Evolutionary conservation across 2,329 filamentous ascomycete genomes (phyloP).

Genomic region (Paracoccidioides brasiliensis): DNA sequence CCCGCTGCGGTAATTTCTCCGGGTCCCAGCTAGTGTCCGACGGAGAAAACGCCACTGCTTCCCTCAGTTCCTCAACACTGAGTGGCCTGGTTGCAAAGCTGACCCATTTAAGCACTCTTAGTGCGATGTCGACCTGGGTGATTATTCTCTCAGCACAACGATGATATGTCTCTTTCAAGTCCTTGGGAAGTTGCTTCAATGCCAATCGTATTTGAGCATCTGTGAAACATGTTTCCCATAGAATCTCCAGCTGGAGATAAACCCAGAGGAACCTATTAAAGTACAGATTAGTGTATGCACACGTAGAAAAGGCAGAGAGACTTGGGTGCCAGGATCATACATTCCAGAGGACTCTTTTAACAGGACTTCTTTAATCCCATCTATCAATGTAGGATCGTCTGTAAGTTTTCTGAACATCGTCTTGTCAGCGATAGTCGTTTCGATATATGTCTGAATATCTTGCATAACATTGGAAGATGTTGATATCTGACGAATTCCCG

Average conservation of each 20-base stretch:
- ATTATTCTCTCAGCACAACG: neutral
- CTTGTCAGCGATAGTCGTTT: neutral
- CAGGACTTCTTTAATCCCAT: neutral
- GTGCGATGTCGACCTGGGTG: neutral
- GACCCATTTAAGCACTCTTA: neutral
- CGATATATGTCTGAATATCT: neutral
- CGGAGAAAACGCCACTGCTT: neutral
- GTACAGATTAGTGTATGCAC: neutral
- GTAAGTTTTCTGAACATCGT: neutral
- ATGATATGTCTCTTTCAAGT: neutral
- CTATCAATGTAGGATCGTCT: neutral
- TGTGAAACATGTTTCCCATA: slow-evolving; percentile 1
- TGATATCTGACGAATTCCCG: neutral
- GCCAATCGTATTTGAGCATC: neutral
- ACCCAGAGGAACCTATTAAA: neutral
- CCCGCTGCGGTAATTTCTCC: neutral
- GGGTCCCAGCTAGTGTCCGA: neutral
- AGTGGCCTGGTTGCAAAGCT: neutral
- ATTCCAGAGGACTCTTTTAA: neutral
- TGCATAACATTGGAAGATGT: neutral
- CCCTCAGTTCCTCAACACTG: neutral
- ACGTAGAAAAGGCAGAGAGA: neutral
- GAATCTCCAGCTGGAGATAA: slow-evolving; percentile 1
- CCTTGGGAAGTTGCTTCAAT: neutral
- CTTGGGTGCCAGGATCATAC: neutral